Conservation (phyloP, 331 rosid species). For the Rosa hybrid region DNA sequence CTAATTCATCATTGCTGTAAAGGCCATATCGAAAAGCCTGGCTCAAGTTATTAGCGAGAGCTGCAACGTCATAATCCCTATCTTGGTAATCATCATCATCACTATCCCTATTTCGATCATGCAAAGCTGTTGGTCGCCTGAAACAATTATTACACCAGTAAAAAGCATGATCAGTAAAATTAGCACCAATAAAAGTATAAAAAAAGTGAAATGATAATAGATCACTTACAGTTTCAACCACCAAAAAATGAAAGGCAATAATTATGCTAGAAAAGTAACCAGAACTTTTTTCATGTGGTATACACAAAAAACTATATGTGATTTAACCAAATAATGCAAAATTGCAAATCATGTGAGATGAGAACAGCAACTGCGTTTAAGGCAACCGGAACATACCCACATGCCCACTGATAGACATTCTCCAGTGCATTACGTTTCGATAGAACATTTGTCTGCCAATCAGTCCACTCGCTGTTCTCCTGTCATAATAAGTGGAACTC, state of each 20-base stretch:
- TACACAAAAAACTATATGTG: background rate
- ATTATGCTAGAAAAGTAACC: background rate
- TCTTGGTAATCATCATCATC: conserved; percentile 98
- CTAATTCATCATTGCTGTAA: conserved; percentile 81
- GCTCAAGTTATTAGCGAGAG: conserved; percentile 91
- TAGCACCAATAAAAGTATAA: background rate
- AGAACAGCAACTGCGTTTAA: conserved; percentile 1
- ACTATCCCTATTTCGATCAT: conserved; percentile 89
- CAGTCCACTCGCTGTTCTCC: conserved; percentile 85
- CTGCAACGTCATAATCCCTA: conserved; percentile 96
- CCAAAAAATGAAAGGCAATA: background rate
- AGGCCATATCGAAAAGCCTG: conserved; percentile 97
- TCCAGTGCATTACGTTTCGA: conserved; percentile 77
- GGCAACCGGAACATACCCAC: conserved; percentile 71
- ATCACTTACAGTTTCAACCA: background rate
- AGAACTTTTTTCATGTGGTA: background rate
- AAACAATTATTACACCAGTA: conserved; percentile 28
- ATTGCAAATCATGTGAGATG: conserved; percentile 14
- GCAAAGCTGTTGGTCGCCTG: conserved; percentile 96
- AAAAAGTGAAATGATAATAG: background rate
- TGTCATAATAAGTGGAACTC: conserved; percentile 34
- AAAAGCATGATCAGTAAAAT: background rate
- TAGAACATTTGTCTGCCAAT: conserved; percentile 69
- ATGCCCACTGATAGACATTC: conserved; percentile 94
- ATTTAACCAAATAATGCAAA: background rate